Evolutionary conservation across 768 basidiomycete species (phyloP), one percentile per base, ranked within the genome.

Genomic region (Boletus speciosus): DNA sequence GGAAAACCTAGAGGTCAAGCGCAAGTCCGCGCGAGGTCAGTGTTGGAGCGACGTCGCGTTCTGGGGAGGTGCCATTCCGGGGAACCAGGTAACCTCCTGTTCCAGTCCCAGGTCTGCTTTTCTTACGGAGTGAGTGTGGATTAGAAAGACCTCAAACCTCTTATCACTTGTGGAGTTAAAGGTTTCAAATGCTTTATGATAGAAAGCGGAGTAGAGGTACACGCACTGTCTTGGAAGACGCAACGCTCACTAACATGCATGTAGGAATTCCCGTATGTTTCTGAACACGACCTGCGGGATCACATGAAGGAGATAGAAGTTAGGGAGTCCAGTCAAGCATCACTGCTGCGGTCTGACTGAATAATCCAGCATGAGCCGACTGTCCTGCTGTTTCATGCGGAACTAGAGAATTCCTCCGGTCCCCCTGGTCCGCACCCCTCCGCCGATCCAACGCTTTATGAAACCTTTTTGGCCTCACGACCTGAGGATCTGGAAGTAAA

Each of bases 141-240:
- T 45, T 40, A 95, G 92, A 67, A 70, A 40, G 79, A 95, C 61
- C 79, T 99, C 41, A 78, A 77, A 52, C 83, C 86, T n/a, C 76
- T 98, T 40, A 74, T 95, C 14, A 67, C 80, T 31, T 81, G 82
- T 32, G 95, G 97, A 6, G 89, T 97, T 31, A 90, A 87, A 73
- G 96, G 96, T 0, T 98, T 98, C 79, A 98, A 98, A 69, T 97
- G 94, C 67, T 98, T 98, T 71, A 74, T 98, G 60, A 94, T 95
- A 57, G 88, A 96, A 60, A 96, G 93, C 63, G 96, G 97, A 25
- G 95, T 98, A 16, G 89, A 97, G 57, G 95, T 93, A 62, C 46
- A 76, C 51, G 6, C 52, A 39, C 27, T 31, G 34, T 42, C 19
- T 19, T 42, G 21, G 19, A 32, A 27, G 34, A 34, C 45, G 35